Percentiles rank a stretch among this genome's conserved stretches.
Conservation (phyloP, 2,329 filamentous ascomycete species). For the Pseudogymnoascus sp. region DNA sequence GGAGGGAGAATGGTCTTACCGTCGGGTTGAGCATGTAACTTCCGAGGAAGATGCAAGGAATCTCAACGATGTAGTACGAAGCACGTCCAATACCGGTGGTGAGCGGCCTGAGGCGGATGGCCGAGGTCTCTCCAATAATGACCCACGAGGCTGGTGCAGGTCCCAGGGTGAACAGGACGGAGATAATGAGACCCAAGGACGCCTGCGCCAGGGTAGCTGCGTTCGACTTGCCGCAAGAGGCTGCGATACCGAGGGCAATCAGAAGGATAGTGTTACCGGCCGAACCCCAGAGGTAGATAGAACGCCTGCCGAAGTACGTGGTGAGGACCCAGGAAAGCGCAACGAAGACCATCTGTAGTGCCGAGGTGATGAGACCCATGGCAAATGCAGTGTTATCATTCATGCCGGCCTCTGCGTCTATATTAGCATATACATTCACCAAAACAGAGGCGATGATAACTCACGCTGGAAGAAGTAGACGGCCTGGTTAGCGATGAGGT, state of each 20-base stretch:
- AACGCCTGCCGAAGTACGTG: slow-evolving; percentile 47
- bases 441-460: background rate
- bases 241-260: slow-evolving; percentile 30
- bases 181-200: slow-evolving; percentile 39
- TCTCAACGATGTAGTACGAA: slow-evolving; percentile 55
- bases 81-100: slow-evolving; percentile 57
- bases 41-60: slow-evolving; percentile 56
- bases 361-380: slow-evolving; percentile 56
- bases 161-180: slow-evolving; percentile 54
- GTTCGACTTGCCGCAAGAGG: background rate
- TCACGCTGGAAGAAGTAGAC: slow-evolving; percentile 47
- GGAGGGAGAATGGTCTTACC: slow-evolving; percentile 24
- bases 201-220: slow-evolving; percentile 11
- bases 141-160: slow-evolving; percentile 57
- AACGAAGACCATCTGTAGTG: slow-evolving; percentile 52
- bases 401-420: slow-evolving; percentile 49
- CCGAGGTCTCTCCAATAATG: slow-evolving; percentile 59
- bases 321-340: slow-evolving; percentile 62
- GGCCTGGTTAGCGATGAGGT: slow-evolving; percentile 54
- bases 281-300: slow-evolving; percentile 11
- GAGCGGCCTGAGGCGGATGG: slow-evolving; percentile 54
- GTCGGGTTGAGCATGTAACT: slow-evolving; percentile 52
- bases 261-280: background rate
- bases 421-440: background rate
- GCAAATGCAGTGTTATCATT: slow-evolving; percentile 45